Evolutionary conservation across 371 early-diverging fungal species (phyloP), one percentile per base, ranked within the genome.

Genomic region (Enterocytospora artemiae): DNA sequence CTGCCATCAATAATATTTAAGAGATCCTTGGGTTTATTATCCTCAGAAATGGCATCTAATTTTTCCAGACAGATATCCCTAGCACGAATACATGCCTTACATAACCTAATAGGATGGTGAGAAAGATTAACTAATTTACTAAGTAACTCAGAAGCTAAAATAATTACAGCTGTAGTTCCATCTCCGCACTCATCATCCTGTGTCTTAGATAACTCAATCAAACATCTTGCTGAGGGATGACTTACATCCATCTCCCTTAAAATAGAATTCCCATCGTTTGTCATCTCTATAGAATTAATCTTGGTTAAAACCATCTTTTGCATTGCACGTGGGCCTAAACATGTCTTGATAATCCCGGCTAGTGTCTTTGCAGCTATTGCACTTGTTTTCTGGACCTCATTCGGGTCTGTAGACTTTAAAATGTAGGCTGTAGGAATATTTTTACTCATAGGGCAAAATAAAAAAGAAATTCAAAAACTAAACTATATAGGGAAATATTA

Each of bases 171-270:
- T 28, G 99, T 99, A 22, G 99, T 99, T 59, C 99, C 99, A 81
- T 99, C 99, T 63, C 99, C 99, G 34, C 96, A 96, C 80, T 96
- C 97, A 79, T 97, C 96, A 82, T 96, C 96, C 83, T 99, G 99
- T 58, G 99, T 96, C 78, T 95, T 83, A 34, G 91, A 87, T 44
- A 98, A 85, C 77, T 97, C 99, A 73, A 98, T 92, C 88, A 97
- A 89, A 70, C 88, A 88, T 80, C 97, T 94, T 44, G 97, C 96
- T 48, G 97, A 97, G 41, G 97, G 97, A 81, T 96, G 96, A 36
- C 90, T 88, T 24, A 96, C 96, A 81, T 98, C 97, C 74, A 91
- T 86, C 81, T 98, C 99, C 76, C 98, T 85, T 67, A 98, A 82
- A 66, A 96, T 97, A 22, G 95, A 90, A 79, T 94, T 93, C 63